These are phyloP conservation scores for Cyphellophora europaea DNA, from an alignment of 2,329 filamentous ascomycete genomes.

Conservation along the genomic window DNA sequence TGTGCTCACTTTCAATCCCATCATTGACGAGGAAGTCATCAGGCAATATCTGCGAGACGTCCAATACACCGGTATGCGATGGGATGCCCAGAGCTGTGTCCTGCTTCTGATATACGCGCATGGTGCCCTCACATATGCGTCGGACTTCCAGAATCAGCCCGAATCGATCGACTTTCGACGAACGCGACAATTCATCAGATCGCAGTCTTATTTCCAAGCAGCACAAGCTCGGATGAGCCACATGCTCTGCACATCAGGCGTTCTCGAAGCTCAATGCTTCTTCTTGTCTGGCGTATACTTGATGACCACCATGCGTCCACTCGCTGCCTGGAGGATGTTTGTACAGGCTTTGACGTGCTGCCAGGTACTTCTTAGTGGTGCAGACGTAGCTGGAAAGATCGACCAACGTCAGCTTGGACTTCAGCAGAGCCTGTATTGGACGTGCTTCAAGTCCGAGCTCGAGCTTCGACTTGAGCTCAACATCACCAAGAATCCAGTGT, in stretches of 20 bases:
- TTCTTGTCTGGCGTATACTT: slow-evolving; percentile 42
- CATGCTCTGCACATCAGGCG: slow-evolving; percentile 35
- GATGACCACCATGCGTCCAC: slow-evolving; percentile 39
- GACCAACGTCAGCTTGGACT: slow-evolving; percentile 22
- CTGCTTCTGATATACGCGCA: slow-evolving; percentile 39
- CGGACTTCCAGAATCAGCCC: slow-evolving; percentile 29
- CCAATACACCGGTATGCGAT: slow-evolving; percentile 34
- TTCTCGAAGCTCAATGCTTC: slow-evolving; percentile 41
- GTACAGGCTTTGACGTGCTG: slow-evolving; percentile 42
- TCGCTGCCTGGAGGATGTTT: slow-evolving; percentile 44
- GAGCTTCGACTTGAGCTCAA: slow-evolving; percentile 38
- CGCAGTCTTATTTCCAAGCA: slow-evolving; percentile 37
- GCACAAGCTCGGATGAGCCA: slow-evolving; percentile 41
- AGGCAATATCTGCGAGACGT: slow-evolving; percentile 30
- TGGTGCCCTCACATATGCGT: slow-evolving; percentile 35
- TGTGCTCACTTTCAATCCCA: slow-evolving; percentile 44
- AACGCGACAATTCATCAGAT: slow-evolving; percentile 28
- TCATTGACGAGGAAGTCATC: slow-evolving; percentile 36
- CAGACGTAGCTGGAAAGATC: slow-evolving; percentile 20
- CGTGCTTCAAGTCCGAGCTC: slow-evolving; percentile 45
- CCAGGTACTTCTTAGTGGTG: slow-evolving; percentile 27
- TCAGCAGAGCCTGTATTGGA: slow-evolving; percentile 46
- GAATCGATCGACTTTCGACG: slow-evolving; percentile 17
- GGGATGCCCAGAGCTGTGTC: slow-evolving; percentile 36
- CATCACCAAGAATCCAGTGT: slow-evolving; percentile 32